Percentiles rank a stretch among this genome's conserved stretches.
These are phyloP conservation scores for Globisporangium camurandrum DNA, from an alignment of 352 stramenopile species.

Conservation along the genomic window DNA sequence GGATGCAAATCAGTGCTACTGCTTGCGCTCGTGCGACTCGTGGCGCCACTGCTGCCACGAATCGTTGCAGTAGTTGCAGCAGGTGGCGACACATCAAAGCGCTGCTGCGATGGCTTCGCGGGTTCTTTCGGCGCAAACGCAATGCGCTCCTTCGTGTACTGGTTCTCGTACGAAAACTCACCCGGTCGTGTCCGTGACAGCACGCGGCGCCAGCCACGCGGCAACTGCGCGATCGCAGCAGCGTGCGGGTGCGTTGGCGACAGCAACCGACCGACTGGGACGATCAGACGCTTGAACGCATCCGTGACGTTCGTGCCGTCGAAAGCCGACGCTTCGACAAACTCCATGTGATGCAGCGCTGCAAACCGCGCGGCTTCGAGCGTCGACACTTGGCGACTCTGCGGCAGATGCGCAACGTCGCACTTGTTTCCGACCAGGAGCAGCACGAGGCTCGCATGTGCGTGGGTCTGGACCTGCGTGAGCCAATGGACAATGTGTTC, in stretches of 20 bases:
- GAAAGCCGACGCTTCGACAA: constrained; percentile 79
- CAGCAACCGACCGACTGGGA: constrained; percentile 70
- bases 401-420: constrained; percentile 66
- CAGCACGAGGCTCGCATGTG: constrained; percentile 76
- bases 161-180: constrained; percentile 86
- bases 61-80: constrained; percentile 2
- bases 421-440: constrained; percentile 87
- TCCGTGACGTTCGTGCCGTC: constrained; percentile 84
- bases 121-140: constrained; percentile 80
- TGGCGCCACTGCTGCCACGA: neutral
- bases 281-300: constrained; percentile 85
- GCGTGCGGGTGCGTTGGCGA: constrained; percentile 37
- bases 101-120: constrained; percentile 82
- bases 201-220: constrained; percentile 69
- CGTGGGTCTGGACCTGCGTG: constrained; percentile 73
- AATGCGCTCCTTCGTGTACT: constrained; percentile 86
- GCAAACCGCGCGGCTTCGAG: constrained; percentile 81
- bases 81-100: constrained; percentile 48
- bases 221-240: constrained; percentile 59
- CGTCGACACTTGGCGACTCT: constrained; percentile 79
- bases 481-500: constrained; percentile 76
- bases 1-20: neutral
- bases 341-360: constrained; percentile 75
- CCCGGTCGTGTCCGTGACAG: constrained; percentile 72
- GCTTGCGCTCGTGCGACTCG: neutral